Base-by-base conservation (phyloP, 2,329 filamentous ascomycete genomes). In the Nemania sp. region DNA sequence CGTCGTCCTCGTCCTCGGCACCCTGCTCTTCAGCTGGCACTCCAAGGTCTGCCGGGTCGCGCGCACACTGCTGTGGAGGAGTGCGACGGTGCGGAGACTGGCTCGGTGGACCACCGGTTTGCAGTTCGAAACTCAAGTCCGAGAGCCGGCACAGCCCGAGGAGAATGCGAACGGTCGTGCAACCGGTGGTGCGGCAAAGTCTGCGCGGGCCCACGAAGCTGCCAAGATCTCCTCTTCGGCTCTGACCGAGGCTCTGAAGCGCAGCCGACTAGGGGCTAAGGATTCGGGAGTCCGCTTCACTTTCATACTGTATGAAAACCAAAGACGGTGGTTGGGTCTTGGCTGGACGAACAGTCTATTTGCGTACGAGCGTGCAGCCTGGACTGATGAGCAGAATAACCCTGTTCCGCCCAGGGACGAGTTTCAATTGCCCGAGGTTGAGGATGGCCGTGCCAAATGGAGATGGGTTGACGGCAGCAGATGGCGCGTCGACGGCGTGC, bases 301-400 rank as follows among this genome's bases (percentile, higher is more conserved):
- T 0, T 99, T 99, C 60, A 92, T 94, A 42, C 80, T 99, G 2
- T 97, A 92, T 66, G 94, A 99, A 70, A 99, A 99, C 64, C 94
- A 99, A 72, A 83, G 94, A 36, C 84, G 94, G 47, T 99, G 94
- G 94, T 76, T 99, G 3, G 93, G 92, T 1, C 81, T 99, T 11
- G 94, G 94, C 0, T 99, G 94, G 92, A 97, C 94, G 0, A 88
- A 88, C 2, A 95, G 87, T 33, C 77, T 99, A 57, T 91, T 99
- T 61, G 86, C 91, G 0, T 95, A 97, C 66, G 94, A 99, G 69
- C 82, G 94, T 36, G 82, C 88, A 1, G 81, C 92, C 0, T 99
- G 94, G 93, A 97, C 94, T 0, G 94, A 99, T 70, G 94, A 99
- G 72, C 91, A 97, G 69, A 83, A 95, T 50, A 96, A 96, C 57